Conservation (phyloP, 352 stramenopile species). For the Phytophthora pluvialis region DNA sequence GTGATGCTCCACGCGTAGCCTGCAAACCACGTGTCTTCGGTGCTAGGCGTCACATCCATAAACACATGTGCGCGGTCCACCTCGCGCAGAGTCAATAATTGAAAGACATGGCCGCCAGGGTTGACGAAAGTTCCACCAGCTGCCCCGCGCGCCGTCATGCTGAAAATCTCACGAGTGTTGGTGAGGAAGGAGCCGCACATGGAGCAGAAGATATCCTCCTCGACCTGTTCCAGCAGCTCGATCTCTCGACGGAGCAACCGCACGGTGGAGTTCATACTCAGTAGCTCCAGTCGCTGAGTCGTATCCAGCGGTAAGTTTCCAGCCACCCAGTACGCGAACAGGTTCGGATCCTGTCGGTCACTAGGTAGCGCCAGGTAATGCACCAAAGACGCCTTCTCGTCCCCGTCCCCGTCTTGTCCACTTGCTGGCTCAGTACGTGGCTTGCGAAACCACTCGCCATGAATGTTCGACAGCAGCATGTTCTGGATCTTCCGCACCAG, state of each 20-base stretch:
- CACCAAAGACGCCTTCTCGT: conserved; percentile 29
- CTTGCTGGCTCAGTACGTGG: conserved; percentile 18
- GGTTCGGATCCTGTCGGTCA: conserved; percentile 61
- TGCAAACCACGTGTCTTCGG: conserved; percentile 80
- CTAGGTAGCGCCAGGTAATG: conserved; percentile 46
- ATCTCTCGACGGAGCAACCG: conserved; percentile 64
- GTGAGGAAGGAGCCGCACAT: conserved; percentile 67
- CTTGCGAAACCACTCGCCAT: conserved; percentile 77
- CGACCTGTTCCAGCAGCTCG: conserved; percentile 57
- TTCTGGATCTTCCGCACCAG: conserved; percentile 74
- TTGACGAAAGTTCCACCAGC: conserved; percentile 84
- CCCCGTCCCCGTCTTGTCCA: conserved; percentile 9
- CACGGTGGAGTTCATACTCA: conserved; percentile 68
- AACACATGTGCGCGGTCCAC: conserved; percentile 55
- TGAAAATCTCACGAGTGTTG: conserved; percentile 82
- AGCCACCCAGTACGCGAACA: conserved; percentile 84
- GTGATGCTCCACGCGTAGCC: conserved; percentile 85
- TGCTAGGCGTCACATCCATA: conserved; percentile 52
- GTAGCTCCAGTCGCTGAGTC: conserved; percentile 59
- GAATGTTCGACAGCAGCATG: conserved; percentile 71
- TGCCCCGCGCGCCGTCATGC: conserved; percentile 59
- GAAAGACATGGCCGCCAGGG: conserved; percentile 74
- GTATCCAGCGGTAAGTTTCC: conserved; percentile 72
- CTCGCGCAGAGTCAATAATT: conserved; percentile 77
- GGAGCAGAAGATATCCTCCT: conserved; percentile 73